A percentile compares a stretch with the other conserved stretches of the same genome.
Evolutionary conservation across 768 basidiomycete species (phyloP).

Genomic region (Asterophora lycoperdoides): DNA sequence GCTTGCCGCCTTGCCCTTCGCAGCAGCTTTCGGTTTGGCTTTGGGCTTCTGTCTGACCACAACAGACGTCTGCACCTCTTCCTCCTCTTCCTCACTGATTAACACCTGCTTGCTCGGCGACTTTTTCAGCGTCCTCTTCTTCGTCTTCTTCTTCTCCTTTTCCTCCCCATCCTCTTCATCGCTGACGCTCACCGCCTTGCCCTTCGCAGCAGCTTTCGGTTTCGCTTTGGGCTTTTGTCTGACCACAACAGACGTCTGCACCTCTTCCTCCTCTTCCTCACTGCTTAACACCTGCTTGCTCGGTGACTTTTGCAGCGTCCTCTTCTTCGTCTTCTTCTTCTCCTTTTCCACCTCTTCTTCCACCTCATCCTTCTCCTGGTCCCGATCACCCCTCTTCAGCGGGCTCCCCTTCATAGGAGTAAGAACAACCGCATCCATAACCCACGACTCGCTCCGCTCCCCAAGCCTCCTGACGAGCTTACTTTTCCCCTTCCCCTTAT

Average conservation of each 20-base stretch:
- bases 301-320: constrained; percentile 11
- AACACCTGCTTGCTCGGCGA: constrained; percentile 11
- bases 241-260: not conserved
- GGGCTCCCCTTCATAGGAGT: constrained; percentile 10
- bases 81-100: constrained; percentile 9
- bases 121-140: constrained; percentile 12
- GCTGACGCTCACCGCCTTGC: not conserved
- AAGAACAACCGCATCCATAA: constrained; percentile 11
- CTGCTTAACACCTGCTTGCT: constrained; percentile 12
- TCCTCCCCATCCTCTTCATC: constrained; percentile 7
- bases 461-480: constrained; percentile 15
- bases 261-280: constrained; percentile 5
- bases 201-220: not conserved
- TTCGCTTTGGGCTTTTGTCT: constrained; percentile 7
- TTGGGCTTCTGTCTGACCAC: constrained; percentile 8
- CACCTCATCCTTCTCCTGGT: constrained; percentile 5
- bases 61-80: not conserved
- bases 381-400: not conserved
- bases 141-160: not conserved
- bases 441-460: constrained; percentile 12
- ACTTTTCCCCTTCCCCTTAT: constrained; percentile 8
- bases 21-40: not conserved
- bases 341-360: not conserved
- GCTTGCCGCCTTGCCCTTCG: not conserved
- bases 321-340: constrained; percentile 2